Evolutionary conservation across 2,329 filamentous ascomycete species (phyloP).

Genomic region (Fusarium albosuccineum): DNA sequence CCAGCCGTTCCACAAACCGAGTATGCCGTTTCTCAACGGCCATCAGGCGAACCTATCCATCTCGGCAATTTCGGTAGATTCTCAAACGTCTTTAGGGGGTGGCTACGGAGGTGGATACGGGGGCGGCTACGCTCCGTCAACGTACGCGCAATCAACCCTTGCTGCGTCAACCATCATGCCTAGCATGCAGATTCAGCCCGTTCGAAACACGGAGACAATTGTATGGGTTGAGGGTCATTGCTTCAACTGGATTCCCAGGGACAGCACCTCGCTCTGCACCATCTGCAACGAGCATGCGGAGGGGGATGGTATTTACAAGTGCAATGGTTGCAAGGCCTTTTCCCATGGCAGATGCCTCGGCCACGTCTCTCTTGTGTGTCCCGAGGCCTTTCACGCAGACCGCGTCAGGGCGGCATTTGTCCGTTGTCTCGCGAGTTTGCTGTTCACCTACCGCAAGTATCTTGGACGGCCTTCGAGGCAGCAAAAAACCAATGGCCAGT

Average conservation of each 20-base stretch:
- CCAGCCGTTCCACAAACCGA: conserved; percentile 75
- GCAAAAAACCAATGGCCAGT: conserved; percentile 70
- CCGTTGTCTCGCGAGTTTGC: conserved; percentile 73
- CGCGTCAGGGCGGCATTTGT: conserved; percentile 74
- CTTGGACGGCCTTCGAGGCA: conserved; percentile 70
- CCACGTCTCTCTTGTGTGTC: conserved; percentile 73
- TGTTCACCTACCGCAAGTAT: conserved; percentile 76
- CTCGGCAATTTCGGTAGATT: conserved; percentile 71
- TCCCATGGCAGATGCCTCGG: conserved; percentile 73
- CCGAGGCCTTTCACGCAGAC: conserved; percentile 71
- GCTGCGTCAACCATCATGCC: conserved; percentile 91
- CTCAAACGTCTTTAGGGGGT: conserved; percentile 75
- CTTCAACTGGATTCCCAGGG: conserved; percentile 73
- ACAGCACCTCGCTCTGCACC: conserved; percentile 73
- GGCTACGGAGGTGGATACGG: conserved; percentile 63
- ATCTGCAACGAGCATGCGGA: conserved; percentile 82
- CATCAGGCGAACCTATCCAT: conserved; percentile 71
- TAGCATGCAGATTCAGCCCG: conserved; percentile 82
- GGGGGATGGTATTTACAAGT: conserved; percentile 80
- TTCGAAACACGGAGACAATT: conserved; percentile 81
- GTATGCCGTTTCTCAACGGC: conserved; percentile 78
- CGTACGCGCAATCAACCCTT: conserved; percentile 87
- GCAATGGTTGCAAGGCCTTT: conserved; percentile 71
- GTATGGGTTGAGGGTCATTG: conserved; percentile 91
- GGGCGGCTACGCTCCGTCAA: conserved; percentile 81